Evolutionary conservation across 2,329 filamentous ascomycete species (phyloP), one percentile per base, ranked within the genome.

Genomic region (Emericellopsis atlantica): DNA sequence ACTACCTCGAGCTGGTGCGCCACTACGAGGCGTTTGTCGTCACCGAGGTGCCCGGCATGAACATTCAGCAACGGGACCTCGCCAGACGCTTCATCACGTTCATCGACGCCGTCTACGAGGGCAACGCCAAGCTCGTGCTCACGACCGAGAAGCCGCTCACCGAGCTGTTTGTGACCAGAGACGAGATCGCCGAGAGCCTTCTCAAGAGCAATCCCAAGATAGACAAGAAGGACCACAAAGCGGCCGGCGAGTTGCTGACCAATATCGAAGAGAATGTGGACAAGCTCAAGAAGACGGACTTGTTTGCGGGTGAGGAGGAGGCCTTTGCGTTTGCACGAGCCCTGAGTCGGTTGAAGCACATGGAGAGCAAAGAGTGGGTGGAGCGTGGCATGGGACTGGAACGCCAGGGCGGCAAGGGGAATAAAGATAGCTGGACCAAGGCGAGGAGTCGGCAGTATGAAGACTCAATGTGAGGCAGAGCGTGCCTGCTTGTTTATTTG

Each of bases 61-160:
- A 82, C 33, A 76, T 87, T 48, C 77, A 78, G 41, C 79, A 88
- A 54, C 78, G 92, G 16, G 92, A 98, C 62, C 72, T 95, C 32
- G 92, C 92, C 0, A 70, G 92, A 11, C 74, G 92, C 5, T 95
- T 98, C 61, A 98, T 98, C 58, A 98, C 90, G 0, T 95, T 98
- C 51, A 86, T 98, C 48, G 92, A 98, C 57, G 90, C 92, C 6
- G 82, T 95, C 5, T 98, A 98, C 56, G 92, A 98, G 61, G 71
- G 73, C 23, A 76, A 90, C 60, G 89, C 88, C n/a, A 96, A 95
- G 64, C 74, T 98, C 7, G 90, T 96, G 14, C 74, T 98, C 42
- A 98, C 92, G 0, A 89, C 85, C 4, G 87, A 81, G 33, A 85
- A 89, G 38, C 87, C 90, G 0, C 68, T 98, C 2, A 77, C 78